Base-by-base conservation (phyloP, 2,329 filamentous ascomycete species). In the Fulvia fulva region DNA sequence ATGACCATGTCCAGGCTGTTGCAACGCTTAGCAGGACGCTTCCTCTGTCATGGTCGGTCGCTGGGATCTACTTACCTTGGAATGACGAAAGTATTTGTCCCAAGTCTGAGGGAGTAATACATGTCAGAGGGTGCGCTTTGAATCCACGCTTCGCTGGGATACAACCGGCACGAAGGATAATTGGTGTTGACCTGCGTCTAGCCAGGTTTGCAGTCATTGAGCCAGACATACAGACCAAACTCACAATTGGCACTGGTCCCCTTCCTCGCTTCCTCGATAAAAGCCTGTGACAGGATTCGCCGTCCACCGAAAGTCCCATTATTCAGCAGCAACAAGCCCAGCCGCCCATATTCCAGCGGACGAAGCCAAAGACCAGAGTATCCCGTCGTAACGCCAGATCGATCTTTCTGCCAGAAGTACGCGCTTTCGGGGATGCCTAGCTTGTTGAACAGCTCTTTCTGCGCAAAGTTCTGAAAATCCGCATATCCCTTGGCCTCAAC, bases 1-100 rank as follows among this genome's bases (percentile, higher is more conserved):
- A 51, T n/a, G 5, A 51, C 49, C 49, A 51, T 51, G n/a, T 51
- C 37, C 30, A 51, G 32, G 30, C 49, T 51, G n/a, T 22, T 5
- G 16, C 28, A 30, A 30, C 28, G 28, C 5, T 30, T 30, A 30
- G 28, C 28, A 30, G 6, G 28, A 30, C 28, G 28, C 28, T 30
- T 30, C 28, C 28, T 30, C 28, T 30, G 11, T 30, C 11, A 30
- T 30, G 28, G 6, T 30, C 28, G 11, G 28, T 30, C 28, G 28
- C 28, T 5, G 28, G 28, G 28, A 30, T 30, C 6, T 30, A 30
- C 41, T 44, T 44, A 44, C 41, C 41, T 16, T 44, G 28, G 49
- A 23, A 51, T 51, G n/a, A 51, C 28, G 22, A 34, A 51, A 21
- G 49, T 51, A 41, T 51, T 51, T 12, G 49, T 34, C 5, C 28